Percentiles rank a stretch among this genome's conserved stretches.
Evolutionary conservation across 2,329 filamentous ascomycete genomes (phyloP).

Genomic region (Trichoderma pleuroti): DNA sequence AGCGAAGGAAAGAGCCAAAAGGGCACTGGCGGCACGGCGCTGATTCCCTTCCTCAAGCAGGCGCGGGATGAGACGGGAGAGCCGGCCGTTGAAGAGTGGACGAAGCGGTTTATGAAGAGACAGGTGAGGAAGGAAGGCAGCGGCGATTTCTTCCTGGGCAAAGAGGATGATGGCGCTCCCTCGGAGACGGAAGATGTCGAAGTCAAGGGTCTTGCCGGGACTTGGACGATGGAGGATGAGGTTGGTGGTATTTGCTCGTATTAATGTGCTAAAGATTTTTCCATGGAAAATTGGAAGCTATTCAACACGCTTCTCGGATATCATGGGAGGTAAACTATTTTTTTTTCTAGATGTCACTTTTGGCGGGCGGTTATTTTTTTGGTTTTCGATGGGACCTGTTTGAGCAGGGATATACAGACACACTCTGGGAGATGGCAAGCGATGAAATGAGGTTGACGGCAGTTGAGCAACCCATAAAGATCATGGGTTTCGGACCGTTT

Average conservation of each 20-base stretch:
- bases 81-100: conserved; percentile 71
- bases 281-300: background rate
- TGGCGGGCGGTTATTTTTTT: background rate
- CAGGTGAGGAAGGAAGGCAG: conserved; percentile 47
- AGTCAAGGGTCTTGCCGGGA: conserved; percentile 69
- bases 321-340: background rate
- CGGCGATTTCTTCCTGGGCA: conserved; percentile 57
- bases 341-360: background rate
- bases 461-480: background rate
- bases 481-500: background rate
- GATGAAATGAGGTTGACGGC: background rate
- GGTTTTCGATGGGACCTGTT: background rate
- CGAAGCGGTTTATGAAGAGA: conserved; percentile 54
- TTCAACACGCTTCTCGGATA: background rate
- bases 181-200: conserved; percentile 44
- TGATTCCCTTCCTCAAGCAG: conserved; percentile 96
- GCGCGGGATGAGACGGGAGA: conserved; percentile 94
- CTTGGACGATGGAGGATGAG: conserved; percentile 83
- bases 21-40: conserved; percentile 86
- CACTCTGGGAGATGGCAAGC: background rate
- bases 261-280: conserved; percentile 24
- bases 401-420: background rate
- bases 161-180: conserved; percentile 43
- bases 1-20: conserved; percentile 60
- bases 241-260: conserved; percentile 62